Percentiles rank a stretch among this genome's conserved stretches.
These are phyloP conservation scores for Graphiopsis chlorocephala DNA, from an alignment of 2,329 filamentous ascomycete species.

Conservation along the genomic window DNA sequence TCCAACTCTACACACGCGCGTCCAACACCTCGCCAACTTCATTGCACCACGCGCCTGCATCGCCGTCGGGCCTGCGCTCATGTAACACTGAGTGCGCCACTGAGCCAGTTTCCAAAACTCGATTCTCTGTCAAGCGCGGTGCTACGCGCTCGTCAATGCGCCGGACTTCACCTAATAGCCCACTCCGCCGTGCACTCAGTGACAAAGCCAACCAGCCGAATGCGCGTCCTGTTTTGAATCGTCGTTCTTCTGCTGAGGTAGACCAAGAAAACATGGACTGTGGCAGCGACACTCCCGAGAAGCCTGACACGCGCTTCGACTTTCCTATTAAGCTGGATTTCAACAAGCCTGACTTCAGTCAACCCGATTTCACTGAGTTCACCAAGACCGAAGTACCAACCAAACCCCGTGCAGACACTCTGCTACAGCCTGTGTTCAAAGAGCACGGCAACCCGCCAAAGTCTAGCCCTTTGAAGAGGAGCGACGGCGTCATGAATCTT, in stretches of 20 bases:
- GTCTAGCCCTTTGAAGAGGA: conserved; percentile 85
- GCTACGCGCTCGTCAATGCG: conserved; percentile 35
- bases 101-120: conserved; percentile 44
- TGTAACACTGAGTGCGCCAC: conserved; percentile 40
- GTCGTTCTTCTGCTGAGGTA: conserved; percentile 49
- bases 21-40: conserved; percentile 40
- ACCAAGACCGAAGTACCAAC: neutral
- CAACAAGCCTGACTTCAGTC: conserved; percentile 27
- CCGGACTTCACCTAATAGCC: conserved; percentile 75
- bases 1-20: conserved; percentile 60
- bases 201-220: conserved; percentile 71
- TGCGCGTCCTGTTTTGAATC: conserved; percentile 53
- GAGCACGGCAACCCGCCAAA: conserved; percentile 52
- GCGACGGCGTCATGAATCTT: conserved; percentile 83
- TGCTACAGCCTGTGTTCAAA: conserved; percentile 41
- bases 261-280: conserved; percentile 37
- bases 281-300: conserved; percentile 24
- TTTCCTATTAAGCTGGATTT: conserved; percentile 50
- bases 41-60: conserved; percentile 34
- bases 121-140: conserved; percentile 34
- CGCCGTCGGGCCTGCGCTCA: conserved; percentile 44
- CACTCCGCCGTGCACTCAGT: conserved; percentile 72
- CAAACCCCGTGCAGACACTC: conserved; percentile 47
- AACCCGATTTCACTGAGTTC: neutral
- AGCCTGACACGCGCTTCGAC: conserved; percentile 34